Conservation (phyloP, 2,329 filamentous ascomycete genomes). For the Epichloe coenophiala region DNA sequence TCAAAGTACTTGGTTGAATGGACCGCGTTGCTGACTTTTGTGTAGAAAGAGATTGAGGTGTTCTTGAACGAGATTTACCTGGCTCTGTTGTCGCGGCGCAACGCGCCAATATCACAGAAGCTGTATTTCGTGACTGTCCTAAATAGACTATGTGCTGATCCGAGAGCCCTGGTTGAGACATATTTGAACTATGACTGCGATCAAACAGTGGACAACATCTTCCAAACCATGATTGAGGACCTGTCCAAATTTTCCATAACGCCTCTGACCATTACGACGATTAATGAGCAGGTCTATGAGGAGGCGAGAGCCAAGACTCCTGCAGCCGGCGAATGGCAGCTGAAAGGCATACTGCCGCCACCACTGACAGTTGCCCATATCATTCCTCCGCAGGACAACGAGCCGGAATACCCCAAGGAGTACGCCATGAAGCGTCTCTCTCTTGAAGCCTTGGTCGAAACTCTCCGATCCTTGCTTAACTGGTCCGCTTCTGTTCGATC, state of each 20-base stretch:
- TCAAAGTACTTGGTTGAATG: neutral
- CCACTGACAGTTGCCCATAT: constrained; percentile 73
- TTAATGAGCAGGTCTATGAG: constrained; percentile 77
- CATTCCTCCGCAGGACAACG: constrained; percentile 40
- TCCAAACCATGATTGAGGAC: constrained; percentile 88
- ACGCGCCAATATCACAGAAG: constrained; percentile 80
- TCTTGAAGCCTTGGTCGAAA: constrained; percentile 77
- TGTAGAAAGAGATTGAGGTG: constrained; percentile 87
- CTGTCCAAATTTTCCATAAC: constrained; percentile 75
- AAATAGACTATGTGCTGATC: constrained; percentile 71
- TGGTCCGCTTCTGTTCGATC: constrained; percentile 62
- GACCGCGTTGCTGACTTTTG: constrained; percentile 13
- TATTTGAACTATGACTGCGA: constrained; percentile 99
- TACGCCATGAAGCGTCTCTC: constrained; percentile 85
- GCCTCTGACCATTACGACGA: constrained; percentile 58
- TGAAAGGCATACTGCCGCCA: constrained; percentile 72
- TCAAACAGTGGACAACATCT: constrained; percentile 89
- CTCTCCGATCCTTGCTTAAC: constrained; percentile 76
- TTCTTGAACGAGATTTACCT: constrained; percentile 97
- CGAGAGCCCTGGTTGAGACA: constrained; percentile 78
- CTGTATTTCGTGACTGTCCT: constrained; percentile 80
- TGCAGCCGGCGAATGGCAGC: constrained; percentile 65
- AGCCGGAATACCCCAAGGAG: constrained; percentile 69
- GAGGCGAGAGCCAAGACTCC: constrained; percentile 56
- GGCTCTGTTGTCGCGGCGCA: constrained; percentile 76